Evolutionary conservation across 73 alveolate genomes (phyloP).

Genomic region (Loxodes magnus): DNA sequence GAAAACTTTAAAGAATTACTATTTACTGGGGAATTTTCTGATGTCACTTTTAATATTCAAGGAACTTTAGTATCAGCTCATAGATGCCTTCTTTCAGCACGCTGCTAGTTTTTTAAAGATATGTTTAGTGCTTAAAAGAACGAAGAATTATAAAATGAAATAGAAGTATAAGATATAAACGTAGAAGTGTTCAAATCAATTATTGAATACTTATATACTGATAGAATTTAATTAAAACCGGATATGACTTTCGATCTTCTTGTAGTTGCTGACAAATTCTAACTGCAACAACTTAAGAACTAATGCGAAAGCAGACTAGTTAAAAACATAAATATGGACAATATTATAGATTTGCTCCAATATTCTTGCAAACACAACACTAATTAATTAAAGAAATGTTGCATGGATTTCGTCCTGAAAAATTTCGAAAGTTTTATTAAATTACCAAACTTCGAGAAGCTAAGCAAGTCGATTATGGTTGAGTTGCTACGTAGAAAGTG

Average conservation of each 20-base stretch:
- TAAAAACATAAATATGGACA: conserved; percentile 30
- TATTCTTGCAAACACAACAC: conserved; percentile 45
- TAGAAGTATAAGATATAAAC: conserved; percentile 14
- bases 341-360: conserved; percentile 44
- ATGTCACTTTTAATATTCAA: conserved; percentile 43
- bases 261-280: conserved; percentile 37
- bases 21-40: conserved; percentile 32
- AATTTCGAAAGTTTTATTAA: conserved; percentile 28
- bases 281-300: conserved; percentile 34
- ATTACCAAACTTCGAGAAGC: conserved; percentile 16
- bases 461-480: conserved; percentile 16
- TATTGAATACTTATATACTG: conserved; percentile 49
- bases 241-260: conserved; percentile 33
- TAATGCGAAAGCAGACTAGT: conserved; percentile 47
- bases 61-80: conserved; percentile 35
- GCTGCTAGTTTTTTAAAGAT: conserved; percentile 48
- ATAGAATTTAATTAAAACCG: conserved; percentile 12
- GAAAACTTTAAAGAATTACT: conserved; percentile 25
- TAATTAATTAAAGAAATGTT: conserved; percentile 32
- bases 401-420: conserved; percentile 40
- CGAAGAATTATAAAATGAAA: conserved; percentile 22
- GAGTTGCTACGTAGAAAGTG: conserved; percentile 34
- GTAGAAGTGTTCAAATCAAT: conserved; percentile 18
- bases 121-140: conserved; percentile 33
- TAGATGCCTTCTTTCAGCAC: conserved; percentile 41